These are phyloP conservation scores for Erysiphe neolycopersici DNA, from an alignment of 2,329 filamentous ascomycete species.

Conservation along the genomic window DNA sequence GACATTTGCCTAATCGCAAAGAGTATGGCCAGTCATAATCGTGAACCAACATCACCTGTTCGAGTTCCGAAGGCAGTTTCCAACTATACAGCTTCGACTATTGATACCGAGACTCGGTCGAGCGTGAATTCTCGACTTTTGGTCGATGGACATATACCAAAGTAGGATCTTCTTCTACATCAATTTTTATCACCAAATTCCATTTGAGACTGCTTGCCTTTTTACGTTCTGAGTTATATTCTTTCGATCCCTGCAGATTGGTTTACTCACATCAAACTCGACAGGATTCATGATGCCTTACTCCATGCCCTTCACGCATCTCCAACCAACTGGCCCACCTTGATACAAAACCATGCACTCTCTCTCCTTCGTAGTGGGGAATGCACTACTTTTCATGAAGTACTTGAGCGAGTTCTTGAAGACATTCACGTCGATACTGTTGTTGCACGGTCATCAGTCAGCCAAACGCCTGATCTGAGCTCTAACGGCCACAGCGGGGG, in stretches of 20 bases:
- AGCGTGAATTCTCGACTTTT: conserved; percentile 33
- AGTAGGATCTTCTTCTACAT: conserved; percentile 17
- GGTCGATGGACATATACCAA: conserved; percentile 29
- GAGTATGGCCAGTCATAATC: conserved; percentile 5
- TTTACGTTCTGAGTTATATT: too few species aligned
- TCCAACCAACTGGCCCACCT: conserved; percentile 33
- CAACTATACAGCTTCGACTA: conserved; percentile 30
- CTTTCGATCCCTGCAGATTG: too few species aligned
- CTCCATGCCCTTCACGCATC: conserved; percentile 34
- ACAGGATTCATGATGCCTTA: conserved; percentile 35
- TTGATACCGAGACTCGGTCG: conserved; percentile 33
- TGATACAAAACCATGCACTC: conserved; percentile 31
- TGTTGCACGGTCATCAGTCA: not conserved
- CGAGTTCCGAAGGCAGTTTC: conserved; percentile 29
- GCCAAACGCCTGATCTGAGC: not conserved
- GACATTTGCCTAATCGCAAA: not conserved
- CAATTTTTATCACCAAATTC: too few species aligned
- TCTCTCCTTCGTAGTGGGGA: conserved; percentile 32
- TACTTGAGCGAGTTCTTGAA: conserved; percentile 31
- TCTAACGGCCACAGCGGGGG: not conserved
- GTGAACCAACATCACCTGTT: conserved; percentile 21
- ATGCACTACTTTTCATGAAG: conserved; percentile 30
- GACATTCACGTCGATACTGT: conserved; percentile 20
- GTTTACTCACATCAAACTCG: not conserved
- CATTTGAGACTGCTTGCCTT: too few species aligned